Base-by-base conservation (phyloP, 2,329 filamentous ascomycete species). In the Cladosporium halotolerans region DNA sequence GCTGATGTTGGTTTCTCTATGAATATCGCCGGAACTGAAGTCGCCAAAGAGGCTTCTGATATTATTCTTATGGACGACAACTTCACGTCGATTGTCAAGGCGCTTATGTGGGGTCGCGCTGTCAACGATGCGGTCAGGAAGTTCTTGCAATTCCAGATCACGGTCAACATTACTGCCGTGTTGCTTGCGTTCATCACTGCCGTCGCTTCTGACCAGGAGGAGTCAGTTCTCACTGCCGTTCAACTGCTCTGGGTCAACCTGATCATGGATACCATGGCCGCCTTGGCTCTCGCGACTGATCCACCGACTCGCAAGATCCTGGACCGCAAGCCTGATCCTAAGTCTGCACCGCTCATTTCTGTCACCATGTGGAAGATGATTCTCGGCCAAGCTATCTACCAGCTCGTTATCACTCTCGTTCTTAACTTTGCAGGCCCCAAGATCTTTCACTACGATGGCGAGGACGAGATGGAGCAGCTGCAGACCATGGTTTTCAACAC, bases 361-460 rank as follows among this genome's bases (percentile, higher is more conserved):
- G 76, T 86, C 33, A 91, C 86, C 14, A 97, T 97, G 92, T 95
- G 92, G 92, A 97, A 97, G 78, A 97, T 97, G 92, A 96, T 97
- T 57, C 79, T 96, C 42, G 92, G 91, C 2, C 90, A 97, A 70
- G 83, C 90, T 1, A 78, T 96, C 54, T 97, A 93, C 70, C 91
- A 97, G 70, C 81, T 97, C 0, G 76, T 77, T 4, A 82, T 84
- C 18, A 86, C 90, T 0, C 86, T 96, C 60, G 77, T 92, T 57
- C 79, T 96, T 19, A 91, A 91, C 73, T 97, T 91, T 62, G 89
- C 81, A 32, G 82, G 79, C 46, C 71, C 71, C 55, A 73, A 65
- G 33, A 82, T 89, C 11, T 76, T 89, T n/a, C 75, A 75, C 8
- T 82, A 84, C 60, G 68, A 78, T 11, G 73, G 73, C 31, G 62